phyloP scores from a whole-genome alignment of 2,329 filamentous ascomycete genomes.

The Fusarium penzigii region DNA sequence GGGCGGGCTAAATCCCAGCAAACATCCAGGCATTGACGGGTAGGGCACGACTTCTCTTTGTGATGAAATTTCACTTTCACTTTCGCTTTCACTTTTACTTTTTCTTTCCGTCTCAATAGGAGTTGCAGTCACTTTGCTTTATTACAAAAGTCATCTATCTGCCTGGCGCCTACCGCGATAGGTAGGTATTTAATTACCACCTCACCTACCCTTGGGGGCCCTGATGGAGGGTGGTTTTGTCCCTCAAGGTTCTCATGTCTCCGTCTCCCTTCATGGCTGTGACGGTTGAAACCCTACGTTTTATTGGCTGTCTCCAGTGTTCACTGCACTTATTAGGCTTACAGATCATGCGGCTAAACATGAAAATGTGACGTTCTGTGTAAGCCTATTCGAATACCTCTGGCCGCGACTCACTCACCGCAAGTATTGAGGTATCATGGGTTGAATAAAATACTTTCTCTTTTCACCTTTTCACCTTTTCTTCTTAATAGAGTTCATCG shows the following conservation, averaged over 20 bases:
- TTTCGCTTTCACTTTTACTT: no score
- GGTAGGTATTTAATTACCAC: neutral
- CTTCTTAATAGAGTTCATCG: neutral
- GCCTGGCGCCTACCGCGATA: neutral
- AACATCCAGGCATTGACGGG: no score
- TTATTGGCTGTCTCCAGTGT: conserved; percentile 20
- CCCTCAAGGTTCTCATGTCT: conserved; percentile 31
- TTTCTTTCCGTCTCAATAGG: no score
- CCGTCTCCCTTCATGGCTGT: neutral
- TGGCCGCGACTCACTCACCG: neutral
- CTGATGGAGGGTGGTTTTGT: conserved; percentile 9
- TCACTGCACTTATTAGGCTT: conserved; percentile 4
- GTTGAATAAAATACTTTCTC: no score
- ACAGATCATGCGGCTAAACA: neutral
- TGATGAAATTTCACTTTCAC: no score
- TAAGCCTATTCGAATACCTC: neutral
- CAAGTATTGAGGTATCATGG: neutral
- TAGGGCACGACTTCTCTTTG: no score
- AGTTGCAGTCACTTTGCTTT: no score
- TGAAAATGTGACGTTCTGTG: neutral
- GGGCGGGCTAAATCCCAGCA: no score
- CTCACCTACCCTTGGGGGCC: neutral
- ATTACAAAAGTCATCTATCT: no score
- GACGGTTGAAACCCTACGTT: conserved; percentile 7
- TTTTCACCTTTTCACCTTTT: no score